These are phyloP conservation scores for Xylariaceae sp. DNA, from an alignment of 2,329 filamentous ascomycete species.

Conservation along the genomic window DNA sequence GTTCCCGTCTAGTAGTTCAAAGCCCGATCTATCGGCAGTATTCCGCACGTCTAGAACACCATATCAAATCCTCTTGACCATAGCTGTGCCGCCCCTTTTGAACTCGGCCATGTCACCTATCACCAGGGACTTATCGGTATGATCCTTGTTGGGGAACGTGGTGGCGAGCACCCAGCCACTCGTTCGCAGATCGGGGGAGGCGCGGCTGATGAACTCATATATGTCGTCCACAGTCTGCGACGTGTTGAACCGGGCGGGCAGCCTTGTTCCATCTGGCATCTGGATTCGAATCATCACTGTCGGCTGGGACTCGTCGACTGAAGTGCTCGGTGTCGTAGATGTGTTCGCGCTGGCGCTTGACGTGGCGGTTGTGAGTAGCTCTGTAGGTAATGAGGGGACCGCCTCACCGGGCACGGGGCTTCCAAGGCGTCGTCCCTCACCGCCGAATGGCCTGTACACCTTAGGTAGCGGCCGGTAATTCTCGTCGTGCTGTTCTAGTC, in stretches of 20 bases:
- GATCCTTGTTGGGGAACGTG: conserved; percentile 78
- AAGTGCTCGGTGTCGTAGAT: conserved; percentile 21
- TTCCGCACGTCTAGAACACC: background rate
- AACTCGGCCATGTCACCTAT: conserved; percentile 61
- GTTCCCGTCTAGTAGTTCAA: conserved; percentile 4
- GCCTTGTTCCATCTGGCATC: conserved; percentile 69
- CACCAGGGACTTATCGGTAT: conserved; percentile 60
- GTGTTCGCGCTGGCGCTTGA: conserved; percentile 35
- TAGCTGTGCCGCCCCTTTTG: conserved; percentile 60
- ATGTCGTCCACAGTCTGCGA: conserved; percentile 73
- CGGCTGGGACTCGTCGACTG: conserved; percentile 63
- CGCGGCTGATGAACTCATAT: conserved; percentile 67
- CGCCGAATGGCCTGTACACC: conserved; percentile 71
- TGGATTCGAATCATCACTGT: conserved; percentile 70
- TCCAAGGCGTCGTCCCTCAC: conserved; percentile 68
- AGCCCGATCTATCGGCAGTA: background rate
- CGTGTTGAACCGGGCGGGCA: conserved; percentile 78
- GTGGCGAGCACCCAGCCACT: conserved; percentile 74
- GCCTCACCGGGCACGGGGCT: conserved; percentile 67
- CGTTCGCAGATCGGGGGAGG: conserved; percentile 52
- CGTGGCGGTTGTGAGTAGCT: conserved; percentile 32
- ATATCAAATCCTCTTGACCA: conserved; percentile 50
- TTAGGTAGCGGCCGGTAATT: conserved; percentile 70
- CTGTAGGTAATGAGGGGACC: conserved; percentile 22
- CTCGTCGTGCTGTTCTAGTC: conserved; percentile 71